Conservation (phyloP, 2,329 filamentous ascomycete species). For the Paraconiothyrium sp. region DNA sequence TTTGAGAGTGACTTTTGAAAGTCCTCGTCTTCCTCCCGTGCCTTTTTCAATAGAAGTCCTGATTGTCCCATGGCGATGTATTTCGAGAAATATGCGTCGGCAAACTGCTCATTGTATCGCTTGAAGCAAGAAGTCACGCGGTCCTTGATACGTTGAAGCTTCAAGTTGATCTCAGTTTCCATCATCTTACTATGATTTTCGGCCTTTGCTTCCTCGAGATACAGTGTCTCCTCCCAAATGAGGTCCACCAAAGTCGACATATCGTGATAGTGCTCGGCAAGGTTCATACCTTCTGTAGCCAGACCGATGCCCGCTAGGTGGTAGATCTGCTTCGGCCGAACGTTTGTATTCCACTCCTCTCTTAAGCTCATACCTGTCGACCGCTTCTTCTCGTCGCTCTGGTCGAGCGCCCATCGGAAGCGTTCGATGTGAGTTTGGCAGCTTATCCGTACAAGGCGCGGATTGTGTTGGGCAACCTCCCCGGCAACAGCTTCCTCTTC, state of each 20-base stretch:
- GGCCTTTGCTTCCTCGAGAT: conserved; percentile 45
- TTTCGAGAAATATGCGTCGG: conserved; percentile 81
- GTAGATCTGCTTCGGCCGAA: conserved; percentile 54
- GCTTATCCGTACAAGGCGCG: conserved; percentile 64
- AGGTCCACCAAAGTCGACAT: conserved; percentile 69
- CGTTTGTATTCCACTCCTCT: conserved; percentile 49
- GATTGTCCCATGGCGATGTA: conserved; percentile 67
- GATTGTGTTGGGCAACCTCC: conserved; percentile 58
- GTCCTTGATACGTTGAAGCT: conserved; percentile 56
- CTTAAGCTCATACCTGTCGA: conserved; percentile 61
- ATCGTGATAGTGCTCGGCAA: conserved; percentile 71
- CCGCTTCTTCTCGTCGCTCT: conserved; percentile 59
- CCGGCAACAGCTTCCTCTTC: conserved; percentile 49
- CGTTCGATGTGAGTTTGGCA: conserved; percentile 69
- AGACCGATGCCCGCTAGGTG: conserved; percentile 60
- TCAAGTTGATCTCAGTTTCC: conserved; percentile 44
- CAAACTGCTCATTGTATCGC: conserved; percentile 72
- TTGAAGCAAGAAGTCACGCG: conserved; percentile 65
- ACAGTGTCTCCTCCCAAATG: conserved; percentile 57
- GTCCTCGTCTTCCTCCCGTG: conserved; percentile 64
- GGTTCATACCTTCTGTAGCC: conserved; percentile 64
- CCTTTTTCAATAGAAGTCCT: conserved; percentile 68
- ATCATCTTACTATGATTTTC: conserved; percentile 47
- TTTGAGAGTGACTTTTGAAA: conserved; percentile 73
- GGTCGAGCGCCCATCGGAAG: conserved; percentile 65